Evolutionary conservation across 495 filamentous ascomycete species (phyloP), one percentile per base, ranked within the genome.

Genomic region (Parachaetomium inaequale): DNA sequence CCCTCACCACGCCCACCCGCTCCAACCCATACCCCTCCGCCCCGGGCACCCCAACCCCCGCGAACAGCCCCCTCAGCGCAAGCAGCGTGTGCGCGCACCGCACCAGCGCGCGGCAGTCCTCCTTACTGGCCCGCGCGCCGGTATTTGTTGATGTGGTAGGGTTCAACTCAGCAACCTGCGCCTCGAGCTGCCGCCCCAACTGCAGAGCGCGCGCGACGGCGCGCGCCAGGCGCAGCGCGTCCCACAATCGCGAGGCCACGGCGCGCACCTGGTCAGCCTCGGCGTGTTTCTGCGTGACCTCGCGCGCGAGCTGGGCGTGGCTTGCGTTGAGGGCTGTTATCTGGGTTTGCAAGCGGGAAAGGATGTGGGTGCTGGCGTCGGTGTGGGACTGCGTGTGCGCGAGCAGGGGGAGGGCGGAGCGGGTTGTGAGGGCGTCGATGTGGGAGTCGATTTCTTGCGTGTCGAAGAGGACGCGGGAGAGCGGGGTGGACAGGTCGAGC

Each of bases 391-490:
- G 80, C 28, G 91, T 94, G 75, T 96, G 83, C 19, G 85, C 79
- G 28, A 98, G 82, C n/a, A 98, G 79, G 1, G 92, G 89, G 7
- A 93, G 79, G 15, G 95, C 90, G 51, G 89, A 88, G 66, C 87
- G 85, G 51, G 90, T 94, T 47, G 93, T 96, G 26, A 99, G 83
- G 19, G 82, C 81, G 75, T 98, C 88, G 63, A 98, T 96, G 70
- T 96, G 91, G 1, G 92, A 96, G 75, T 98, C 93, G 62, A 99
- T 87, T 73, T 98, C 94, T 72, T 99, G 94, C 17, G 95, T 84
- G 75, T 99, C 94, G 75, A 99, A 99, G 19, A 98, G 83, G 14
- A 98, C 94, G 51, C 91, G 85, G 3, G 93, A 96, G 38, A 98
- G 84, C 3, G 94, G 94, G 36, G 94, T 98, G 7, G 92, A 90